Base-by-base conservation (phyloP, 2,329 filamentous ascomycete genomes). In the Dothistroma septosporum region DNA sequence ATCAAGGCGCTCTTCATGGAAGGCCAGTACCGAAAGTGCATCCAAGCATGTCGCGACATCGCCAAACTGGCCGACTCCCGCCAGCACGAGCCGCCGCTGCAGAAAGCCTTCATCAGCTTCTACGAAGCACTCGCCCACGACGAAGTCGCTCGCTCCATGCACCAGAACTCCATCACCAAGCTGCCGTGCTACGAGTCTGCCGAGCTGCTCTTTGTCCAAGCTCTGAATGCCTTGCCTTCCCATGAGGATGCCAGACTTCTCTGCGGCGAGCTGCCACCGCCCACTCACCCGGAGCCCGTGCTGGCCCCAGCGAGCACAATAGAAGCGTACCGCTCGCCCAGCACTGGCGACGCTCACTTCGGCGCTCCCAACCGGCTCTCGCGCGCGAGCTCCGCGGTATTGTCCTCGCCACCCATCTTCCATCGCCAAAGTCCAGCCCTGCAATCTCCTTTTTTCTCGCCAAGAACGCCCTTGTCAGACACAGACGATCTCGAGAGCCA, bases 111-210 rank as follows among this genome's bases (percentile, higher is more conserved):
- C 64, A 72, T 82, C 44, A 73, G 74, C 60, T 80, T 81, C 67
- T 81, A 82, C 68, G 72, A 73, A 10, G 80, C 76, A 2, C 70
- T 79, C 10, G 78, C 74, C 28, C 77, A 79, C 61, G 80, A 82
- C 60, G 73, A 74, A 4, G 72, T 81, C n/a, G 80, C 78, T 2
- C 74, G 76, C 10, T 66, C 73, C 32, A 77, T 80, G 55, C 79
- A 81, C 57, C 72, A 77, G n/a, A 76, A 76, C 64, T 81, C 80
- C 1, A 67, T 66, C 22, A 75, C 75, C 44, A 82, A 80, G 64
- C 33, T 81, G 7, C 70, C 74, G 0, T 68, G 76, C 12, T 72
- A 81, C 47, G 67, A 73, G 12, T 65, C 72, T 24, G 78, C 80
- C 0, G 71, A 76, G 64, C 70, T 76, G 46, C 73, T 69, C 47